A percentile compares a stretch with the other conserved stretches of the same genome.
Evolutionary conservation across 768 basidiomycete genomes (phyloP).

Genomic region (Daedalea quercina): DNA sequence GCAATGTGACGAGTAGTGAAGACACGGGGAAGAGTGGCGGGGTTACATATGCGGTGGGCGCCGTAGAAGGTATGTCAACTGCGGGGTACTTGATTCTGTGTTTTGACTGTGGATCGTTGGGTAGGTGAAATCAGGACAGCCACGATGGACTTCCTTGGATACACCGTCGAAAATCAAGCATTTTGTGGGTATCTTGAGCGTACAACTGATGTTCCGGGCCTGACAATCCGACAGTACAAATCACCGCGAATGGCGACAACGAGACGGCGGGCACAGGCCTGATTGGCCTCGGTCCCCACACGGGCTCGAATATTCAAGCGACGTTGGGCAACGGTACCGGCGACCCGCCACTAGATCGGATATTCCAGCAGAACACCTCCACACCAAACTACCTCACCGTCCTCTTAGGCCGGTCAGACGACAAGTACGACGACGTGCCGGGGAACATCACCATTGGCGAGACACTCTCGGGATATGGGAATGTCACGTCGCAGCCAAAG

Average conservation of each 20-base stretch:
- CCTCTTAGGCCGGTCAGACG: slow-evolving; percentile 54
- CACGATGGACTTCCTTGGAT: slow-evolving; percentile 36
- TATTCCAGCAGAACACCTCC: slow-evolving; percentile 54
- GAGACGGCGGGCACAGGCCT: slow-evolving; percentile 31
- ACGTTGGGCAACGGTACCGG: slow-evolving; percentile 31
- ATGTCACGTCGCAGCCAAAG: slow-evolving; percentile 43
- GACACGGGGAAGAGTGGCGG: slow-evolving; percentile 30
- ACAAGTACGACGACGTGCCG: slow-evolving; percentile 41
- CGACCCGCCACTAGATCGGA: slow-evolving; percentile 53
- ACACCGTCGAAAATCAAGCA: slow-evolving; percentile 38
- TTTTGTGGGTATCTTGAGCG: slow-evolving; percentile 31
- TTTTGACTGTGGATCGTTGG: background rate
- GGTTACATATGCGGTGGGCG: slow-evolving; percentile 50
- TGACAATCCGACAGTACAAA: slow-evolving; percentile 29
- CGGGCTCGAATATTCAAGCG: slow-evolving; percentile 41
- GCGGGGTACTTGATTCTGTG: background rate
- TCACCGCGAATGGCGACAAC: slow-evolving; percentile 23
- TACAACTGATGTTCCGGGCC: background rate
- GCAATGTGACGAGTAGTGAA: slow-evolving; percentile 32
- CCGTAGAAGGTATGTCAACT: slow-evolving; percentile 37
- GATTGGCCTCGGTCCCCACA: slow-evolving; percentile 57
- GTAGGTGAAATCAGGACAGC: slow-evolving; percentile 42
- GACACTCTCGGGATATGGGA: slow-evolving; percentile 40
- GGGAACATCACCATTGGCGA: slow-evolving; percentile 64
- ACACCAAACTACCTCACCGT: slow-evolving; percentile 57